Base-by-base conservation (phyloP, 2,329 filamentous ascomycete species). In the Fusarium newnesense region DNA sequence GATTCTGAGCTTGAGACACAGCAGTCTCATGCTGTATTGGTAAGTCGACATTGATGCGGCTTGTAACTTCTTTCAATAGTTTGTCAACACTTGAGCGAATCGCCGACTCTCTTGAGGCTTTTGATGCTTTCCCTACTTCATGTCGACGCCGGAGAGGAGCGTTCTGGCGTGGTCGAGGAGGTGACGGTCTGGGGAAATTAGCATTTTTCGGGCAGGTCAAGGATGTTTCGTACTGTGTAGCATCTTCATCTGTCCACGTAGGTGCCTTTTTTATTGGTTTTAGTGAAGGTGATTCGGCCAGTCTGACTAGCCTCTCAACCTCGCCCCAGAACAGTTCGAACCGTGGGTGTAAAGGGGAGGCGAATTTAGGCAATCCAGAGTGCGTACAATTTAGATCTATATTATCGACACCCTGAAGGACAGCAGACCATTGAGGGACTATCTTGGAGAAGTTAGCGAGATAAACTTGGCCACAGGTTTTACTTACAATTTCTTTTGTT, bases 291-390 rank as follows among this genome's bases (percentile, higher is more conserved):
- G 50, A 44, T 44, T 56, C 52, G 21, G 68, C 68, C 18, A 74
- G 59, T 19, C 52, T 74, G 5, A 74, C 72, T 16, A 75, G 63
- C 46, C 72, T 63, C 32, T 69, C 60, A 26, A 75, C 69, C 34
- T 75, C 73, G 16, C 71, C 71, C 73, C 73, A 75, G 30, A 75
- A 75, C 9, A 70, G 42, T 37, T 74, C 71, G 37, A 75, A 75
- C 15, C 73, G 59, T 24, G 73, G 53, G 9, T 75, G 71, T 12
- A 43, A 32, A 37, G 69, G 69, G 3, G 73, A 75, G 28, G 54
- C 52, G 30, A 75, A 75, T 44, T 75, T 75, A 10, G 73, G 44
- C 21, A 75, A 15, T 2, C 54, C 71, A n/a, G 71, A 72, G 44
- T 75, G 73, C 30, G 72, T 69, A 47, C 73, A 75, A 53, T 75